A percentile compares a stretch with the other conserved stretches of the same genome.
Evolutionary conservation across 345 rosid genomes (phyloP).

Genomic region (Ceriops tagal): DNA sequence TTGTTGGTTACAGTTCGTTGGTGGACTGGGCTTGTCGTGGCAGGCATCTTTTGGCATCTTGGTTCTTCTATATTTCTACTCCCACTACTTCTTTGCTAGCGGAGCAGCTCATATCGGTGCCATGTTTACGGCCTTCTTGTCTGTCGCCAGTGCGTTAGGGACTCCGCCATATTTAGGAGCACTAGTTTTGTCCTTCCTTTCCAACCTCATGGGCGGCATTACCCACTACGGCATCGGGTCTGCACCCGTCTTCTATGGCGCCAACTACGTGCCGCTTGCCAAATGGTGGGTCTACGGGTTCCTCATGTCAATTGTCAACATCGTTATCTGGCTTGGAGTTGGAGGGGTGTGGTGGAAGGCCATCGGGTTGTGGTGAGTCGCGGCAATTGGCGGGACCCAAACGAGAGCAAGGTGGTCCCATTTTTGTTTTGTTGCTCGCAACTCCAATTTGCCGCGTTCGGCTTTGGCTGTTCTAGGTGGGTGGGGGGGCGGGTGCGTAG

Average conservation of each 20-base stretch:
- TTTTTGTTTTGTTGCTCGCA: constrained; percentile 5
- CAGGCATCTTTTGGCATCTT: constrained; percentile 90
- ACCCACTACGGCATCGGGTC: constrained; percentile 99
- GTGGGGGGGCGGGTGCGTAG: constrained; percentile 14
- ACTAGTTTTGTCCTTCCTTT: constrained; percentile 82
- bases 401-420: not conserved
- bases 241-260: constrained; percentile 94
- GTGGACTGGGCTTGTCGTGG: constrained; percentile 98
- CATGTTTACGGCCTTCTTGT: constrained; percentile 97
- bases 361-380: constrained; percentile 77
- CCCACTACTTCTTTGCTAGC: constrained; percentile 99
- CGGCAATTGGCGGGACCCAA: not conserved
- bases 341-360: constrained; percentile 98
- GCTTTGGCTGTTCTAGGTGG: constrained; percentile 2
- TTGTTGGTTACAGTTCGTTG: constrained; percentile 69
- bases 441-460: constrained; percentile 8
- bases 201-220: constrained; percentile 98
- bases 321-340: constrained; percentile 90
- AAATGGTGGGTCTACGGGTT: constrained; percentile 98
- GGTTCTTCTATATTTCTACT: constrained; percentile 96
- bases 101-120: constrained; percentile 99
- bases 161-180: constrained; percentile 91
- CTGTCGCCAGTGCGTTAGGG: constrained; percentile 93
- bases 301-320: constrained; percentile 68
- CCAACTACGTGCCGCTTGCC: constrained; percentile 86